phyloP scores from a whole-genome alignment of 2,329 filamentous ascomycete genomes.

The Verticillium tricorpus region DNA sequence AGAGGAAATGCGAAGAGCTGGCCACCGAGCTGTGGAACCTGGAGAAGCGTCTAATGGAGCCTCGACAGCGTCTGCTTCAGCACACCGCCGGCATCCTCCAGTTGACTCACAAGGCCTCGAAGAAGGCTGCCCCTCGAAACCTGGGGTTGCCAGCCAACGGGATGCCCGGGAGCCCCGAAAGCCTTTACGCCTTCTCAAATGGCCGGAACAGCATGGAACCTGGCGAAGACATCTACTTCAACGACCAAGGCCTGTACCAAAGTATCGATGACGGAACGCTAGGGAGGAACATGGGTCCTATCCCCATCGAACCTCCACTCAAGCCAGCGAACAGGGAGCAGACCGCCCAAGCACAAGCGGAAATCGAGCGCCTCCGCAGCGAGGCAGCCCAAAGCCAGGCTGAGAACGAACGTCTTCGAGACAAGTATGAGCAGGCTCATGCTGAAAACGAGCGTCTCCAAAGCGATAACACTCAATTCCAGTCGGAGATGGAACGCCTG shows the following conservation, averaged over 20 bases:
- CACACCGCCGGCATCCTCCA: constrained; percentile 93
- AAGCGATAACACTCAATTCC: neutral
- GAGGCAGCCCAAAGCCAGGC: constrained; percentile 28
- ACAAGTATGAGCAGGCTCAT: neutral
- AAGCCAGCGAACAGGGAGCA: constrained; percentile 54
- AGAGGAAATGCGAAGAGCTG: constrained; percentile 80
- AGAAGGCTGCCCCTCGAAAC: constrained; percentile 38
- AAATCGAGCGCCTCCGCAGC: constrained; percentile 38
- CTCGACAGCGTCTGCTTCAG: constrained; percentile 72
- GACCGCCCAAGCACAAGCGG: constrained; percentile 43
- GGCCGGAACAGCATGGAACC: constrained; percentile 55
- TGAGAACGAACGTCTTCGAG: constrained; percentile 18
- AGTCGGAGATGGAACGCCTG: neutral
- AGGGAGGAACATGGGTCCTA: constrained; percentile 27
- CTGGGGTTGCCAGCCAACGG: constrained; percentile 36
- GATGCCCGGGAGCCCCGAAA: constrained; percentile 72
- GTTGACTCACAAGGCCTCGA: constrained; percentile 77
- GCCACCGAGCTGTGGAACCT: constrained; percentile 74
- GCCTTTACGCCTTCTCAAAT: constrained; percentile 65
- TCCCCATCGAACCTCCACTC: constrained; percentile 50
- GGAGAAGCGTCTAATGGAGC: constrained; percentile 70
- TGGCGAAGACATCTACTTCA: constrained; percentile 61
- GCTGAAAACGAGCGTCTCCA: neutral
- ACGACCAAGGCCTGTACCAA: constrained; percentile 70
- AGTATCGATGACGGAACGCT: constrained; percentile 23